Percentiles rank a stretch among this genome's conserved stretches.
phyloP scores from a whole-genome alignment of 2,329 filamentous ascomycete species.

The Aspergillus viridinutans region DNA sequence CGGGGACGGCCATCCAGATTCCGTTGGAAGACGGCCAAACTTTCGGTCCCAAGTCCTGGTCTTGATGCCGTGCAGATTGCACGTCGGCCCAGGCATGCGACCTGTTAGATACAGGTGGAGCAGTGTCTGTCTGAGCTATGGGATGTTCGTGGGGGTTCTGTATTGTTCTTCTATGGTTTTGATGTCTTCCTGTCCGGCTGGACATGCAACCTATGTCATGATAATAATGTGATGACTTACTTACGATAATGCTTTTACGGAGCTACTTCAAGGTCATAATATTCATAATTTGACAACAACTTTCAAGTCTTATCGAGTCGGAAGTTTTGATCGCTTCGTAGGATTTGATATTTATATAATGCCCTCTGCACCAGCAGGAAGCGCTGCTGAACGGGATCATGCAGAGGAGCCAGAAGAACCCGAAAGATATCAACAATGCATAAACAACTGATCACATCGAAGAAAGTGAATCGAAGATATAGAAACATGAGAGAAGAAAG shows the following conservation, averaged over 20 bases:
- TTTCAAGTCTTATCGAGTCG: not conserved
- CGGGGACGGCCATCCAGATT: constrained; percentile 56
- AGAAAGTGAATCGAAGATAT: not conserved
- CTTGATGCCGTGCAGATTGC: not conserved
- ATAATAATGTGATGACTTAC: not conserved
- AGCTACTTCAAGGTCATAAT: not conserved
- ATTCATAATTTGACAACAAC: not conserved
- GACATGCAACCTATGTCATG: not conserved
- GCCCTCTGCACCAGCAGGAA: not conserved
- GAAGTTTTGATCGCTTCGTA: not conserved
- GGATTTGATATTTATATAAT: not conserved
- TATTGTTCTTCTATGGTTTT: not conserved
- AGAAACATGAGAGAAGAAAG: not conserved
- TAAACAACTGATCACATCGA: not conserved
- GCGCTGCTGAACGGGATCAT: not conserved
- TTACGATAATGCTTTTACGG: not conserved
- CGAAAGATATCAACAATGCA: not conserved
- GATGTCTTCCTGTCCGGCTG: not conserved
- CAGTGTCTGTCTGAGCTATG: not conserved
- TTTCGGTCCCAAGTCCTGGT: constrained; percentile 54
- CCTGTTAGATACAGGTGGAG: not conserved
- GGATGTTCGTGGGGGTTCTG: not conserved
- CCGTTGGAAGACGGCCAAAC: constrained; percentile 51
- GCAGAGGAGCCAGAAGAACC: not conserved
- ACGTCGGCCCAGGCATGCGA: not conserved